Conservation (phyloP, 176 grass and related monocot genomes). For the Juncus inflexus region DNA sequence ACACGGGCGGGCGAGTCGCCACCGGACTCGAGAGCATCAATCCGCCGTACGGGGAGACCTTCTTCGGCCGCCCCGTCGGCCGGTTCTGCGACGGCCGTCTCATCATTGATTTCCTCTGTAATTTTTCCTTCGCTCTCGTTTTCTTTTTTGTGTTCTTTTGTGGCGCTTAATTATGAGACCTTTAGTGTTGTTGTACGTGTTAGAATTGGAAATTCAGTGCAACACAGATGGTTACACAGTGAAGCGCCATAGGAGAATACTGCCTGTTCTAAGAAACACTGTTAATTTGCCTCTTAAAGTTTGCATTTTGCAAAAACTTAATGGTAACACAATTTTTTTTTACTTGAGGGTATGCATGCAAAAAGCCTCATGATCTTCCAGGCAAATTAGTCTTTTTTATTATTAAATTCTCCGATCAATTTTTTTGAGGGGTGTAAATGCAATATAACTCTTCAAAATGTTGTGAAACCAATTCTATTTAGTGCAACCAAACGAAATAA, state of each 20-base stretch:
- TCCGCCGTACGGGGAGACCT: slow-evolving; percentile 81
- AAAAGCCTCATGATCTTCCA: no score
- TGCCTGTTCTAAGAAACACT: not conserved
- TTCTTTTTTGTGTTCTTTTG: not conserved
- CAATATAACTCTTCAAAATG: no score
- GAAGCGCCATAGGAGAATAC: not conserved
- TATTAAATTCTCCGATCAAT: no score
- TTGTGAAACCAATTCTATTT: no score
- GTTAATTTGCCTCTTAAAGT: no score
- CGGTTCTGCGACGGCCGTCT: slow-evolving; percentile 93
- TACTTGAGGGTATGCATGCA: no score
- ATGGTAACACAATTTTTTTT: no score
- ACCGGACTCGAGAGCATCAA: slow-evolving; percentile 68
- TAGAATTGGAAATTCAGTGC: not conserved
- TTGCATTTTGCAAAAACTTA: not conserved
- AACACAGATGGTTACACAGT: not conserved
- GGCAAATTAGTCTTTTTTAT: no score
- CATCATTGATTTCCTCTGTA: slow-evolving; percentile 92
- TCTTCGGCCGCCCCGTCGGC: slow-evolving; percentile 63
- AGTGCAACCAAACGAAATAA: no score
- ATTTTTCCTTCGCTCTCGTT: slow-evolving; percentile 12
- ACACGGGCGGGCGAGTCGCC: slow-evolving; percentile 77
- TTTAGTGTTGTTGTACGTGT: not conserved
- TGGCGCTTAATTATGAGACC: not conserved
- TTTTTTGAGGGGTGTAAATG: no score